Base-by-base conservation (phyloP, 2,329 filamentous ascomycete species). In the Fusarium pseudograminearum region DNA sequence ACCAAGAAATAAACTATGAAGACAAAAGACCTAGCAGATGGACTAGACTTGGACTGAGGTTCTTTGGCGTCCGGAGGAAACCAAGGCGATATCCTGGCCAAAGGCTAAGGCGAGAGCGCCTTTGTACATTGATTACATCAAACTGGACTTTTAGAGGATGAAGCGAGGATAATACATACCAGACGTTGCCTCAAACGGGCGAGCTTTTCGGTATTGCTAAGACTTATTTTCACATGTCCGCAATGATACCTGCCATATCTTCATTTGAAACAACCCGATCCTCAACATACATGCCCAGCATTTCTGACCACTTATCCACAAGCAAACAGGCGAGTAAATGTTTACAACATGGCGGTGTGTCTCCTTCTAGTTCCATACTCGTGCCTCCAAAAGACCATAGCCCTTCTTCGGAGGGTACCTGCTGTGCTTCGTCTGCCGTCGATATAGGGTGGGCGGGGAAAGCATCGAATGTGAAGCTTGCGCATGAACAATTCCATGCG, bases 401-500 rank as follows among this genome's bases (percentile, higher is more conserved):
- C 47, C n/a, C 40, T 24, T 63, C 31, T 40, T 20, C 7, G 18
- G 53, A 34, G 5, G 53, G 34, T 12, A 20, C 30, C 38, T 26
- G 44, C n/a, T 62, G 54, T 6, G 36, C 31, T 30, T 58, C 55
- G 44, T 47, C 48, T 22, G 40, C n/a, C 18, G 54, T 12, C 28
- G 65, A 18, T 16, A 26, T 67, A 46, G 48, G 36, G 15, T 65
- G 61, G n/a, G 48, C 64, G 24, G 74, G 83, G 72, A 94, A 94
- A 4, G 90, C 87, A 22, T 90, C 84, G 67, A 97, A 90, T 0
- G 91, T 86, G 78, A 98, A 98, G 2, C 89, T 90, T 5, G 94
- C 91, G 81, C 96, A 99, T 2, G 89, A 93, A 79, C 96, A 99
- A 78, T 91, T 94, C 96, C 96, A 98, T 2, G 91, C 88, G 2